These are phyloP conservation scores for Bidens hawaiensis DNA, from an alignment of 140 eudicot species.

Conservation along the genomic window DNA sequence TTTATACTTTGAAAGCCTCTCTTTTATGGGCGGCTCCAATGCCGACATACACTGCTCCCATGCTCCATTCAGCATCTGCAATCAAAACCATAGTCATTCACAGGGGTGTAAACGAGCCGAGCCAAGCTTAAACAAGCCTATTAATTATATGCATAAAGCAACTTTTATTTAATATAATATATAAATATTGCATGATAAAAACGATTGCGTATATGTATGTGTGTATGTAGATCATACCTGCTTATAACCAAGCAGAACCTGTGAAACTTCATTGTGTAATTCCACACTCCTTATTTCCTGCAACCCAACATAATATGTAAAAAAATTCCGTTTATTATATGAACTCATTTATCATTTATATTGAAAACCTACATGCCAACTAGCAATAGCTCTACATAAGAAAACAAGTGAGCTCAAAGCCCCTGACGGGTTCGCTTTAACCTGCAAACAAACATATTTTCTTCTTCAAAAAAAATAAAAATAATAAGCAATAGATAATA, in stretches of 20 bases:
- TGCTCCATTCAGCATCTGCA: slow-evolving; percentile 49
- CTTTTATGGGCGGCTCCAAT: slow-evolving; percentile 74
- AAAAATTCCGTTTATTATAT: neutral
- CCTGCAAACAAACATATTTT: slow-evolving; percentile 44
- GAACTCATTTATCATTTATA: too few relatives aligned
- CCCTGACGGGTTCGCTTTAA: slow-evolving; percentile 82
- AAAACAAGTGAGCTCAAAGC: slow-evolving; percentile 76
- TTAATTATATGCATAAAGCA: too few relatives aligned
- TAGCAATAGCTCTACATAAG: slow-evolving; percentile 84
- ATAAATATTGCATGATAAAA: too few relatives aligned
- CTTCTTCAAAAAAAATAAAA: neutral
- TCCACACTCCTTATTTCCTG: slow-evolving; percentile 94
- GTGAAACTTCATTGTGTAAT: slow-evolving; percentile 75
- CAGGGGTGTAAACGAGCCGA: too few relatives aligned
- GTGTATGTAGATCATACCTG: slow-evolving; percentile 43
- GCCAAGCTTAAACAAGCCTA: too few relatives aligned
- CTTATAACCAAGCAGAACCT: slow-evolving; percentile 89
- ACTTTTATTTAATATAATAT: too few relatives aligned
- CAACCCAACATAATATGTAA: slow-evolving; percentile 2
- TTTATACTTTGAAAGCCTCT: slow-evolving; percentile 61
- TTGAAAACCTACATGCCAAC: slow-evolving; percentile 88
- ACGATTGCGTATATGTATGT: too few relatives aligned
- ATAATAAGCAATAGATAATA: too few relatives aligned
- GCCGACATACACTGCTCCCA: slow-evolving; percentile 97
- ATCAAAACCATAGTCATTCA: neutral